A percentile compares a stretch with the other conserved stretches of the same genome.
Conservation (phyloP, 2,329 filamentous ascomycete species). For the Verticillium longisporum region DNA sequence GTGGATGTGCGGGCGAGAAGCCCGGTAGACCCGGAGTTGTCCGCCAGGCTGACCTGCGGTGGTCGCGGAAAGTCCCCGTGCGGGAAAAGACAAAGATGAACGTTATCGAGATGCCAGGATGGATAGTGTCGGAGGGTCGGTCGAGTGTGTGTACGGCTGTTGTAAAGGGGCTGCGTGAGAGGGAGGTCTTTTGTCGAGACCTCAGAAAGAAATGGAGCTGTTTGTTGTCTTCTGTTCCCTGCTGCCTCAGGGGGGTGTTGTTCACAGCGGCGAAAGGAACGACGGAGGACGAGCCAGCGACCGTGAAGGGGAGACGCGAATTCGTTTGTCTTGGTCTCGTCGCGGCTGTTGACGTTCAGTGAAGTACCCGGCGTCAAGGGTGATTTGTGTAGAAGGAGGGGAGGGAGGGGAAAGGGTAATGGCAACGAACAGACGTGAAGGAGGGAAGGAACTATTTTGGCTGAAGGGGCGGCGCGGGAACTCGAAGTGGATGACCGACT, state of each 20-base stretch:
- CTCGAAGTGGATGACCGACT: neutral
- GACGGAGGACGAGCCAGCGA: neutral
- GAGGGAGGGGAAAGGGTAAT: neutral
- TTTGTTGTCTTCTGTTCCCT: neutral
- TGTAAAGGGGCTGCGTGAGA: neutral
- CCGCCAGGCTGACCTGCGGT: slow-evolving; percentile 31
- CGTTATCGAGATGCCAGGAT: neutral
- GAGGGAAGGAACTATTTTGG: neutral
- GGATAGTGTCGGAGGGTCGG: neutral
- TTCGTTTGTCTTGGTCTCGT: neutral
- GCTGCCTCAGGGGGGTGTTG: neutral
- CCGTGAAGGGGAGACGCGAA: neutral
- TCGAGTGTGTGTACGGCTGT: neutral
- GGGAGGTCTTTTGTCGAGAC: neutral
- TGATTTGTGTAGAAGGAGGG: neutral
- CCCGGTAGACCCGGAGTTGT: slow-evolving; percentile 31
- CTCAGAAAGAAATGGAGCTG: neutral
- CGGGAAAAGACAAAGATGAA: neutral
- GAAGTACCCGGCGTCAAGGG: neutral
- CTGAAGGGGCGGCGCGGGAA: neutral
- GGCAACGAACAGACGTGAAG: neutral
- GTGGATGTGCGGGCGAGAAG: slow-evolving; percentile 14
- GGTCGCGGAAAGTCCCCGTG: slow-evolving; percentile 11
- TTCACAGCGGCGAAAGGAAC: neutral
- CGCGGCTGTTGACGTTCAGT: neutral